Base-by-base conservation (phyloP, 1,284 basidiomycete genomes). In the Ustilago curta region DNA sequence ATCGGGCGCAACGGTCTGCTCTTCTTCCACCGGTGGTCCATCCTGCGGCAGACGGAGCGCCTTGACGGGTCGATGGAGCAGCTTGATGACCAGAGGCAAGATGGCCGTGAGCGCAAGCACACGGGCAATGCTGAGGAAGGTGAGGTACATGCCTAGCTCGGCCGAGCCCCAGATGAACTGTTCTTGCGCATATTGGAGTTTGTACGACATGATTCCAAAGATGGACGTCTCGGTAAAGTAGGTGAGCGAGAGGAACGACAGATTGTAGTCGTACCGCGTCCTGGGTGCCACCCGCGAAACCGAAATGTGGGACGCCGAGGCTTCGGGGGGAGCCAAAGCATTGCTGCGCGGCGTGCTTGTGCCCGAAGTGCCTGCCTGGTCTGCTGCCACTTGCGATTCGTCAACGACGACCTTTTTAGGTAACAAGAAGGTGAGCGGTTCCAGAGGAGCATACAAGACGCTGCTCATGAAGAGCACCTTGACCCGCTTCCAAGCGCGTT, bases 151-250 rank as follows among this genome's bases (percentile, higher is more conserved):
- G 12, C 82, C 83, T 5, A 84, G 54, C 60, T 78, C 69, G 4
- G 72, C 64, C 1, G 81, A 73, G 31, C 69, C 79, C 83, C 83
- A 84, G 47, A 75, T 67, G 50, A 82, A 84, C 14, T 71, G 62
- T 31, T 79, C 50, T 51, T 81, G 76, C 0, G 83, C 80, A 42
- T 84, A 84, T 57, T 79, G 78, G 32, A 82, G 65, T 57, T 84
- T 84, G 75, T 68, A 72, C 0, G 79, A 66, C 66, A 84, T 62
- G 58, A 84, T 70, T 11, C 83, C 83, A 19, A 76, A 72, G 47
- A 76, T 62, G 27, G 66, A 56, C 2, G 70, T 59, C 69, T 83
- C 83, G 55, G 79, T 45, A 49, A 77, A 79, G 66, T 83, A 83
- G 31, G 80, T 75, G 19, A 74, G 45, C 16, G 78, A 79, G 25